phyloP scores from a whole-genome alignment of 176 grass and related monocot genomes.

The Bonia amplexicaulis region DNA sequence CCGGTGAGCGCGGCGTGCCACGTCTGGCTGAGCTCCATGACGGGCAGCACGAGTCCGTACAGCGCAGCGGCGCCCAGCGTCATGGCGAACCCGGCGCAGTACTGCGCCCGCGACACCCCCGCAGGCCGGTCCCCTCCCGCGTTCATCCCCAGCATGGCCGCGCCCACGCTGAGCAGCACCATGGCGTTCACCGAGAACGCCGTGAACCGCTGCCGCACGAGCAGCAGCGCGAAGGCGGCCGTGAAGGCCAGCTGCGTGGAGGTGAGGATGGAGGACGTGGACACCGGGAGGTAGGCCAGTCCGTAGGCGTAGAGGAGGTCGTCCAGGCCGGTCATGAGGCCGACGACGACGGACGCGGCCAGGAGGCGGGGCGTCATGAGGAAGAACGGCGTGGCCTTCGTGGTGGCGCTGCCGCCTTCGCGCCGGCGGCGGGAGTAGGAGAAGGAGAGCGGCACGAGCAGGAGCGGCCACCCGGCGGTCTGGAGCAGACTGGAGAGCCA shows the following conservation, averaged over 20 bases:
- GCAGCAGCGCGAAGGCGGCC: conserved; percentile 58
- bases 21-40: conserved; percentile 69
- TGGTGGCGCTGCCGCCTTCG: not conserved
- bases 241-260: conserved; percentile 88
- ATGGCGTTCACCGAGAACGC: conserved; percentile 69
- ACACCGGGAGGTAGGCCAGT: conserved; percentile 64
- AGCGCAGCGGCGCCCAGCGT: conserved; percentile 57
- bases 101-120: conserved; percentile 46
- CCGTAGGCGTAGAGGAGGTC: conserved; percentile 74
- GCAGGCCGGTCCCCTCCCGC: conserved; percentile 38
- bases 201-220: conserved; percentile 71
- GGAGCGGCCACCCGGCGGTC: conserved; percentile 60
- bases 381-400: conserved; percentile 6
- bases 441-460: conserved; percentile 46
- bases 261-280: conserved; percentile 68
- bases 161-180: conserved; percentile 59
- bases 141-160: conserved; percentile 66
- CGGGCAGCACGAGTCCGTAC: conserved; percentile 51
- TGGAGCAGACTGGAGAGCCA: conserved; percentile 70
- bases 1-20: conserved; percentile 33
- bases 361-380: conserved; percentile 55
- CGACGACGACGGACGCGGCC: conserved; percentile 31
- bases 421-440: conserved; percentile 39
- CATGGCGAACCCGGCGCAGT: conserved; percentile 64
- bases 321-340: conserved; percentile 58